Evolutionary conservation across 2,329 filamentous ascomycete genomes (phyloP).

Genomic region (Phialophora verrucosa): DNA sequence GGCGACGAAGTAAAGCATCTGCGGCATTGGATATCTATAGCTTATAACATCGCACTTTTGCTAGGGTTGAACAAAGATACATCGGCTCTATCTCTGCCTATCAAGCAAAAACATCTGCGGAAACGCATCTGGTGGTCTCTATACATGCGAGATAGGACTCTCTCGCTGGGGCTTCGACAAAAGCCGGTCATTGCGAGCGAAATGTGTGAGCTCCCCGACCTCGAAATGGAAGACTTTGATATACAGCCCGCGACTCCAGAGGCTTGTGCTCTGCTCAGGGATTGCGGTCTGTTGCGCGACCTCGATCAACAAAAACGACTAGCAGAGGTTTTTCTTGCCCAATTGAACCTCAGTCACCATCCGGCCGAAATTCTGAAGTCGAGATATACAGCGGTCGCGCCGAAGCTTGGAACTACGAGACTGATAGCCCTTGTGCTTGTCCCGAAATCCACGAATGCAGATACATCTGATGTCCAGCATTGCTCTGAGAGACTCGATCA

Average conservation of each 20-base stretch:
- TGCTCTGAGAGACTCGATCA: constrained; percentile 13
- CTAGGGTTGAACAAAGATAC: constrained; percentile 93
- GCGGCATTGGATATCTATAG: constrained; percentile 99
- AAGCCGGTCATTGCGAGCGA: constrained; percentile 90
- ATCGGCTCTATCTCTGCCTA: constrained; percentile 73
- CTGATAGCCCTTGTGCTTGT: constrained; percentile 12
- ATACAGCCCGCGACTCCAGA: constrained; percentile 5
- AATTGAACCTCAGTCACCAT: constrained; percentile 20
- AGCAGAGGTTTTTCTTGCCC: constrained; percentile 16
- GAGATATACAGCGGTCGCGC: constrained; percentile 13
- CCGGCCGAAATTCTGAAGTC: constrained; percentile 9
- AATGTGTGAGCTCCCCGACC: constrained; percentile 45
- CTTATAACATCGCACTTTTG: constrained; percentile 87
- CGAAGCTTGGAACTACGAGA: constrained; percentile 16
- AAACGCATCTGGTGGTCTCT: constrained; percentile 98
- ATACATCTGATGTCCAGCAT: not conserved
- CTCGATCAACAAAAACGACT: constrained; percentile 21
- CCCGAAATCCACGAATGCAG: not conserved
- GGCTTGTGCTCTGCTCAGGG: constrained; percentile 65
- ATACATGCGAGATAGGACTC: constrained; percentile 89
- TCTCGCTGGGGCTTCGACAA: constrained; percentile 88
- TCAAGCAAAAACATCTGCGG: constrained; percentile 77
- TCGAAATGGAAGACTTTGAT: constrained; percentile 23
- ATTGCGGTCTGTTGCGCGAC: constrained; percentile 16
- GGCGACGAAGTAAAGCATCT: constrained; percentile 97